Evolutionary conservation across 768 basidiomycete genomes (phyloP).

Genomic region (Boletus sp.): DNA sequence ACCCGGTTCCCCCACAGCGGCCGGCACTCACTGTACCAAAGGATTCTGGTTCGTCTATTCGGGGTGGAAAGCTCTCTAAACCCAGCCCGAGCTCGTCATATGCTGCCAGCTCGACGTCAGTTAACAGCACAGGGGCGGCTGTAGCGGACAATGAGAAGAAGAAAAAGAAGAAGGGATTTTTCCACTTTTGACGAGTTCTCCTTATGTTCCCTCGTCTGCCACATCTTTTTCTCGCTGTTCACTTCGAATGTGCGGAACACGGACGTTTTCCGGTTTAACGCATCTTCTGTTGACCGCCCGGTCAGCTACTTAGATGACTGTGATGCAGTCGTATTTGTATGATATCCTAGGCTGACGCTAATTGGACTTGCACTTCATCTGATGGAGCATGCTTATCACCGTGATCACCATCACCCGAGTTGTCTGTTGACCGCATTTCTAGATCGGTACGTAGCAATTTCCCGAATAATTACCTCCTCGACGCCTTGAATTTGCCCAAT

Average conservation of each 20-base stretch:
- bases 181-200: conserved; percentile 48
- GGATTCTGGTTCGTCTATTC: conserved; percentile 16
- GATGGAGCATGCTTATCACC: not conserved
- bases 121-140: conserved; percentile 35
- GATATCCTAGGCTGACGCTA: conserved; percentile 9
- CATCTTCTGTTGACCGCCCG: not conserved
- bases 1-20: conserved; percentile 32
- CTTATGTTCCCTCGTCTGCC: not conserved
- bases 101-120: conserved; percentile 49
- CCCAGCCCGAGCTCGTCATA: conserved; percentile 48
- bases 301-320: conserved; percentile 2
- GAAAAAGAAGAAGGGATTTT: conserved; percentile 74
- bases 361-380: conserved; percentile 3
- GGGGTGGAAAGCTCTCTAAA: conserved; percentile 26
- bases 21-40: conserved; percentile 27
- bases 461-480: not conserved
- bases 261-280: not conserved
- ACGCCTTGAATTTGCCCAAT: not conserved
- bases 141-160: conserved; percentile 56
- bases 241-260: not conserved
- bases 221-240: not conserved
- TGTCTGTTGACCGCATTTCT: not conserved
- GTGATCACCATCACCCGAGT: not conserved
- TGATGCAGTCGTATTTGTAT: conserved; percentile 5
- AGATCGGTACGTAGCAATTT: not conserved